Evolutionary conservation across 73 alveolate genomes (phyloP).

Genomic region (Tetrahymena elliotti): DNA sequence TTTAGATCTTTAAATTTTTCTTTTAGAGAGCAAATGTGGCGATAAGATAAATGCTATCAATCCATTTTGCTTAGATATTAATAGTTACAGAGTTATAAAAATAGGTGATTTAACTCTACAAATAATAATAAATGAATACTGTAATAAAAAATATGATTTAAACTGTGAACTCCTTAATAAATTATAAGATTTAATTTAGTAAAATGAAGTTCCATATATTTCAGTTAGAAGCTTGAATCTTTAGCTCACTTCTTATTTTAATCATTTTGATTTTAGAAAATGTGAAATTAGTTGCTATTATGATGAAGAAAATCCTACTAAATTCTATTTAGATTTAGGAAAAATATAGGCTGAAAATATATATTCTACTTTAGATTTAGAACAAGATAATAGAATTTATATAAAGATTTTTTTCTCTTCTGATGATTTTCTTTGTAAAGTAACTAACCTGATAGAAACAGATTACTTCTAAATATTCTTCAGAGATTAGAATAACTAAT

Average conservation of each 20-base stretch:
- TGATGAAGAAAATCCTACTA: background rate
- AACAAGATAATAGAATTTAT: background rate
- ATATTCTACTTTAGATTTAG: background rate
- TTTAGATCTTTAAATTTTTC: background rate
- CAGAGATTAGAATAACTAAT: background rate
- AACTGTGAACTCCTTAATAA: background rate
- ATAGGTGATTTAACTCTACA: background rate
- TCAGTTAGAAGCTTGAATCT: background rate
- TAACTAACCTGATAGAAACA: background rate
- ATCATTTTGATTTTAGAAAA: background rate
- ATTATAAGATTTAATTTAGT: background rate
- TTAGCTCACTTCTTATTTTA: background rate
- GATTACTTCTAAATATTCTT: background rate
- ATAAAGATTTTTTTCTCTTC: background rate
- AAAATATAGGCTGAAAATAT: background rate
- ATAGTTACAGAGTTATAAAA: background rate
- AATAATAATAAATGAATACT: background rate
- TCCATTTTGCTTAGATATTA: background rate
- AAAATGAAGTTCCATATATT: background rate
- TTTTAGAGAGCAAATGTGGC: background rate
- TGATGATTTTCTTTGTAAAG: background rate
- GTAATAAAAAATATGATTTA: background rate
- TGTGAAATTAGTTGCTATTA: background rate
- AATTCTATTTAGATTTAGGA: background rate
- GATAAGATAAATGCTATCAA: background rate